phyloP scores from a whole-genome alignment of 1,284 basidiomycete genomes.

The Golubevia pallescens region DNA sequence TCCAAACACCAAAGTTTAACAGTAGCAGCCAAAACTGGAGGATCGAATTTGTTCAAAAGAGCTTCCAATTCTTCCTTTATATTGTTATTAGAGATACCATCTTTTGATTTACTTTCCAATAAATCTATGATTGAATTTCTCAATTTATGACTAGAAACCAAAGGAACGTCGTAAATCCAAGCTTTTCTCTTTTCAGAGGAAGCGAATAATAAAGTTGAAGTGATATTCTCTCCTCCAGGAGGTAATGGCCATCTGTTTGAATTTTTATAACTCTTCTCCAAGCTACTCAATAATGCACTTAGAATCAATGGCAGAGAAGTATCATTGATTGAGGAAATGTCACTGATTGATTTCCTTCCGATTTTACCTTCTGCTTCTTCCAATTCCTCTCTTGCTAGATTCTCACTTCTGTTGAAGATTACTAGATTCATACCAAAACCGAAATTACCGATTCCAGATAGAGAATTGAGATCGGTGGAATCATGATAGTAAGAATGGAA shows the following conservation, averaged over 20 bases:
- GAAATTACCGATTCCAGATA: constrained; percentile 33
- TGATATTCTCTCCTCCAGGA: constrained; percentile 2
- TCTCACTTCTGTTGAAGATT: constrained; percentile 30
- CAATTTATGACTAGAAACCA: constrained; percentile 37
- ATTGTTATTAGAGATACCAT: constrained; percentile 8
- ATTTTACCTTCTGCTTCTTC: constrained; percentile 1
- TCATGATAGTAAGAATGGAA: constrained; percentile 62
- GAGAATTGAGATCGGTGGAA: constrained; percentile 25
- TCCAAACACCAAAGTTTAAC: constrained; percentile 59
- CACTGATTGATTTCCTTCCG: constrained; percentile 11
- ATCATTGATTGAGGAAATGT: not conserved
- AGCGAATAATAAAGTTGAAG: constrained; percentile 8
- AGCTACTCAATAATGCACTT: constrained; percentile 36
- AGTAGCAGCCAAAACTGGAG: constrained; percentile 52
- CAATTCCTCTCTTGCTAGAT: constrained; percentile 25
- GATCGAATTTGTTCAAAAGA: constrained; percentile 37
- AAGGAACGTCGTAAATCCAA: constrained; percentile 60
- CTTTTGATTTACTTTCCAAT: not conserved
- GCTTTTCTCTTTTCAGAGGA: constrained; percentile 51
- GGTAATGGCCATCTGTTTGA: constrained; percentile 30
- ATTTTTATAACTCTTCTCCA: constrained; percentile 45
- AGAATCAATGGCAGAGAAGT: constrained; percentile 39
- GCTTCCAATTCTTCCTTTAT: constrained; percentile 17
- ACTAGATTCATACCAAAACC: constrained; percentile 56
- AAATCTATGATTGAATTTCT: constrained; percentile 28